Evolutionary conservation across 1,284 basidiomycete species (phyloP), one percentile per base, ranked within the genome.

Genomic region (Ustilago loliicola): DNA sequence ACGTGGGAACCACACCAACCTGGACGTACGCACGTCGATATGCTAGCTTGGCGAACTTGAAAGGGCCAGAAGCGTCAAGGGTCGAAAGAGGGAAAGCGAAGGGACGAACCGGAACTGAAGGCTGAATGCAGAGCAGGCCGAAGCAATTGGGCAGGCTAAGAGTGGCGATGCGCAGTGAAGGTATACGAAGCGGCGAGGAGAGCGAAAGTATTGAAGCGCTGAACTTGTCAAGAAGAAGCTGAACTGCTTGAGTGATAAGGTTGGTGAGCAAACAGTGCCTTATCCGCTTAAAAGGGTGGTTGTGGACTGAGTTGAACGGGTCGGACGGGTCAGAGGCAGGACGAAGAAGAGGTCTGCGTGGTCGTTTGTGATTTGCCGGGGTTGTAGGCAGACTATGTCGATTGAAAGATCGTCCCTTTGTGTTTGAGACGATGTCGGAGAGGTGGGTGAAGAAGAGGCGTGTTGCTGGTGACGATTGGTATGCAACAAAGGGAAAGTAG

Each of bases 1-100:
- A 47, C 29, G 47, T 51, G 42, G 54, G 38, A 53, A 19, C 45
- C 59, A 54, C 48, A 30, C 23, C 45, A 25, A 51, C 27, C 45
- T 60, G 42, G 57, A 64, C 51, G 66, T 25, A 38, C 19, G 45
- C 9, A 50, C 66, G 67, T 60, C 61, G 34, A 45, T 55, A 36
- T 62, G 63, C 51, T 66, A 42, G 42, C 32, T 27, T 23, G 27
- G 32, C 40, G 19, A 11, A 53, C 10, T 4, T 42, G 19, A 66
- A 23, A 45, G 32, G 15, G 58, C 32, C 23, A 25, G 27, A 38
- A 32, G 69, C 69, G 66, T 71, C 40, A 65, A 66, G 42, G 17
- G 45, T 48, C 19, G 59, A 61, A 9, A 4, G n/a, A 11, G 17
- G 3, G 25, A 52, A 19, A 25, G 29, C 48, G 29, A 13, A 15